These are phyloP conservation scores for Castanea sativa DNA, from an alignment of 306 rosid species.

Conservation along the genomic window DNA sequence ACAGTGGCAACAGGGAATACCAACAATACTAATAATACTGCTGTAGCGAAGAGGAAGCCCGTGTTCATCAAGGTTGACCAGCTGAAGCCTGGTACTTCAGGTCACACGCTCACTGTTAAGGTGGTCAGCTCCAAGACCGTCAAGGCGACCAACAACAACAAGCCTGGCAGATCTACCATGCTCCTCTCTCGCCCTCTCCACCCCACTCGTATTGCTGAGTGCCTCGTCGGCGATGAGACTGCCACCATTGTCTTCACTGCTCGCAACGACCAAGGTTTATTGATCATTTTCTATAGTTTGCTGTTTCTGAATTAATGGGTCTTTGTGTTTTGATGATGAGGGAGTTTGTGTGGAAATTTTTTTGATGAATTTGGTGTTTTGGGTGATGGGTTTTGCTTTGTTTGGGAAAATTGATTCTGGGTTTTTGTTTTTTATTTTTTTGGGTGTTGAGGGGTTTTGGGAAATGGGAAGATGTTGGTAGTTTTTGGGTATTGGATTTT, in stretches of 20 bases:
- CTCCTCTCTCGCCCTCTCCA: conserved; percentile 37
- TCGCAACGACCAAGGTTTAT: conserved; percentile 80
- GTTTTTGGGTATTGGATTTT: not conserved
- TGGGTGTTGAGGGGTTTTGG: not conserved
- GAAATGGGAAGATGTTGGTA: not conserved
- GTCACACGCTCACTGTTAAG: conserved; percentile 83
- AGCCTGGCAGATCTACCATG: conserved; percentile 53
- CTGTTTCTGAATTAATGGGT: not conserved
- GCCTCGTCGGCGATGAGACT: conserved; percentile 74
- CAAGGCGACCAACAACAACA: conserved; percentile 34
- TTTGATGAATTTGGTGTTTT: not conserved
- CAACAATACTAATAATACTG: not conserved
- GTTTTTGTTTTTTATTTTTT: not conserved
- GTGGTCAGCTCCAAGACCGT: conserved; percentile 59
- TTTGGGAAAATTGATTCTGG: not conserved
- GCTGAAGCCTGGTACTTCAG: conserved; percentile 73
- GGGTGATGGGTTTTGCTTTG: not conserved
- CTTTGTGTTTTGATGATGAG: not conserved
- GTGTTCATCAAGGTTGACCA: conserved; percentile 77
- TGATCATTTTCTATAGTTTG: not conserved
- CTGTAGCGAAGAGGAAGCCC: conserved; percentile 68
- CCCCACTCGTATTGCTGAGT: conserved; percentile 71
- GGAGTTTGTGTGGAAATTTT: not conserved
- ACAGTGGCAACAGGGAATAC: conserved; percentile 30
- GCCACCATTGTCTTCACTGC: conserved; percentile 79